These are phyloP conservation scores for Centaurea solstitialis DNA, from an alignment of 129 eudicot genomes.

Conservation along the genomic window DNA sequence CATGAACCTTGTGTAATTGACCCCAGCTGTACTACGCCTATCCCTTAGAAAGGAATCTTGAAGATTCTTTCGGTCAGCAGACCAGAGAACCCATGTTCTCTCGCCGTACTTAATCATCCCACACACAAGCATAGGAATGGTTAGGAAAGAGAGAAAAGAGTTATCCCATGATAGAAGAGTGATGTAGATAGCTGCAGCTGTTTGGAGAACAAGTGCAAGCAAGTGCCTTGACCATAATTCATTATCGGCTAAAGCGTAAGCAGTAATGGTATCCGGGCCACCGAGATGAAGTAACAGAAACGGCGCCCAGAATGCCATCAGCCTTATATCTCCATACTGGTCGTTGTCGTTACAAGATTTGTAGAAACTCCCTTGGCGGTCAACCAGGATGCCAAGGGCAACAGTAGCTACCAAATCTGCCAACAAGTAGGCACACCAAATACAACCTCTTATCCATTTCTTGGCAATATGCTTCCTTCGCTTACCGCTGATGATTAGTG, in stretches of 20 bases:
- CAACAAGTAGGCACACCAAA: constrained; percentile 53
- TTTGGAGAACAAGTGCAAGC: constrained; percentile 28
- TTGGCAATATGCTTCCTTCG: constrained; percentile 37
- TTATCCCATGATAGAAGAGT: constrained; percentile 15
- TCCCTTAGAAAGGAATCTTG: constrained; percentile 25
- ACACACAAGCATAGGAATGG: constrained; percentile 25
- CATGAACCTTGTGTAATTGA: constrained; percentile 34
- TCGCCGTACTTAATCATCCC: constrained; percentile 35
- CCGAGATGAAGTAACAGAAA: constrained; percentile 45
- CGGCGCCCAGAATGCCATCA: constrained; percentile 56
- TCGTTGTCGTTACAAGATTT: background rate
- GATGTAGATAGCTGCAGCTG: constrained; percentile 29
- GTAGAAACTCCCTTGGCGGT: constrained; percentile 1
- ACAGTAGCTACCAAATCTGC: constrained; percentile 54
- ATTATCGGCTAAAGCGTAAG: constrained; percentile 38
- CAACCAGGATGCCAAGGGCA: constrained; percentile 44
- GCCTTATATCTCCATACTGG: constrained; percentile 12
- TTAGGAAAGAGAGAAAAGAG: background rate
- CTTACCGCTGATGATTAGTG: constrained; percentile 37
- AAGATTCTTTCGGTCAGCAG: constrained; percentile 28
- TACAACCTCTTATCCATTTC: constrained; percentile 28
- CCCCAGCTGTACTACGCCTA: background rate
- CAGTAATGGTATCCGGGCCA: constrained; percentile 47
- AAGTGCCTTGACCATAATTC: constrained; percentile 40
- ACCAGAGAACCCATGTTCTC: constrained; percentile 32